These are phyloP conservation scores for Solanum ossicruentum DNA, from an alignment of 257 asterid genomes.

Conservation along the genomic window DNA sequence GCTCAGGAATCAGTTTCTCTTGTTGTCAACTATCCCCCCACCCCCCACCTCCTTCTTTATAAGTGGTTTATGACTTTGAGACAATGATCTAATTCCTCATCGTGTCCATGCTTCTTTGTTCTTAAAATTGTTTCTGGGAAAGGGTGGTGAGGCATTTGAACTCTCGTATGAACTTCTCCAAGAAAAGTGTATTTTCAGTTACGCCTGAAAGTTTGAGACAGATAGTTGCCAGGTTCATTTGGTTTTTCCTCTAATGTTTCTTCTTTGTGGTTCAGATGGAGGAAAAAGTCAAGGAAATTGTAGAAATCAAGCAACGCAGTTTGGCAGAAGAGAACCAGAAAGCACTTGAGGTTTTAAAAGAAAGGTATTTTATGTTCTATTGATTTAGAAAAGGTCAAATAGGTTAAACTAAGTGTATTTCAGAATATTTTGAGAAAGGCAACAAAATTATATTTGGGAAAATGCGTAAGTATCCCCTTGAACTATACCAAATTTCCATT, in stretches of 20 bases:
- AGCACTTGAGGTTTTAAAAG: slow-evolving; percentile 84
- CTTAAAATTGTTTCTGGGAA: background rate
- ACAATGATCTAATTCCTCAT: background rate
- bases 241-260: background rate
- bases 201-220: background rate
- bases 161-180: background rate
- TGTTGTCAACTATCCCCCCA: background rate
- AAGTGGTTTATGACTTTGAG: background rate
- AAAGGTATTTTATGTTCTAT: slow-evolving; percentile 41
- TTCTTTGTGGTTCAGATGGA: slow-evolving; percentile 58
- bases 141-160: background rate
- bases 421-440: background rate
- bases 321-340: slow-evolving; percentile 99
- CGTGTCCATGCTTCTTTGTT: background rate
- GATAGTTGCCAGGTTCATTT: background rate
- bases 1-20: background rate
- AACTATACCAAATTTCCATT: background rate
- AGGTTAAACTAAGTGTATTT: background rate
- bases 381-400: background rate
- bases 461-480: background rate
- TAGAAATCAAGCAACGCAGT: slow-evolving; percentile 96
- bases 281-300: slow-evolving; percentile 93
- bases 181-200: background rate
- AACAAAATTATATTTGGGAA: background rate
- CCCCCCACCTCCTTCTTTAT: background rate